Evolutionary conservation across 176 grass and related monocot species (phyloP).

Genomic region (Otatea glauca): DNA sequence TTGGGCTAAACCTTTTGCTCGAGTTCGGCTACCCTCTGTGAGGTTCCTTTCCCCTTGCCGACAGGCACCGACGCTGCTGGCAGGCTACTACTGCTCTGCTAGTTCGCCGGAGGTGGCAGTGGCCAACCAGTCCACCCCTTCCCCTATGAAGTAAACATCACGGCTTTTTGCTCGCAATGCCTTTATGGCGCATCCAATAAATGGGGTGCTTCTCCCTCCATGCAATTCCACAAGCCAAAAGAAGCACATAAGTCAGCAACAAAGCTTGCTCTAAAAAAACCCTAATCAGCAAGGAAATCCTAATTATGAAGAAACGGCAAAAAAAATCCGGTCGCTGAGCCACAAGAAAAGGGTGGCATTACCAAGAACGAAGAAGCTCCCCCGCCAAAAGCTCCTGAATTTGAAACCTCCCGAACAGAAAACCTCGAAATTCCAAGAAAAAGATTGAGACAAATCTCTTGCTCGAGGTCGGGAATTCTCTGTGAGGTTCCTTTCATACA

Average conservation of each 20-base stretch:
- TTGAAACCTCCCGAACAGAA: too few relatives aligned
- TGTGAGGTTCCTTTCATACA: too few relatives aligned
- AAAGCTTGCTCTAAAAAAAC: neutral
- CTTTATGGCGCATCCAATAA: constrained; percentile 35
- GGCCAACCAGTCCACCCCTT: constrained; percentile 72
- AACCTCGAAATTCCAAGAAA: too few relatives aligned
- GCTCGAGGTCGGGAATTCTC: too few relatives aligned
- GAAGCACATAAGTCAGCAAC: constrained; percentile 12
- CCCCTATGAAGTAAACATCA: constrained; percentile 89
- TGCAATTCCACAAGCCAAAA: neutral
- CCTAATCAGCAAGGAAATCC: too few relatives aligned
- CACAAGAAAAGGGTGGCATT: too few relatives aligned
- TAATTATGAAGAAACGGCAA: too few relatives aligned
- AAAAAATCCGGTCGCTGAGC: too few relatives aligned
- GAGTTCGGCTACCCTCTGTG: neutral
- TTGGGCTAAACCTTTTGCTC: constrained; percentile 63
- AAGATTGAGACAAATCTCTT: too few relatives aligned
- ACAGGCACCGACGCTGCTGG: constrained; percentile 49
- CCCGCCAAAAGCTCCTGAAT: too few relatives aligned
- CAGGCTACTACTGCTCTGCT: constrained; percentile 41
- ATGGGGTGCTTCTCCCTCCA: neutral
- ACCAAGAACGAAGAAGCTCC: too few relatives aligned
- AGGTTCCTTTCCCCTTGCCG: constrained; percentile 71
- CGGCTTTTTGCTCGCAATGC: constrained; percentile 22
- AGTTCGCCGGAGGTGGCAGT: constrained; percentile 50